Base-by-base conservation (phyloP, 1,284 basidiomycete species). In the Malassezia globosa region DNA sequence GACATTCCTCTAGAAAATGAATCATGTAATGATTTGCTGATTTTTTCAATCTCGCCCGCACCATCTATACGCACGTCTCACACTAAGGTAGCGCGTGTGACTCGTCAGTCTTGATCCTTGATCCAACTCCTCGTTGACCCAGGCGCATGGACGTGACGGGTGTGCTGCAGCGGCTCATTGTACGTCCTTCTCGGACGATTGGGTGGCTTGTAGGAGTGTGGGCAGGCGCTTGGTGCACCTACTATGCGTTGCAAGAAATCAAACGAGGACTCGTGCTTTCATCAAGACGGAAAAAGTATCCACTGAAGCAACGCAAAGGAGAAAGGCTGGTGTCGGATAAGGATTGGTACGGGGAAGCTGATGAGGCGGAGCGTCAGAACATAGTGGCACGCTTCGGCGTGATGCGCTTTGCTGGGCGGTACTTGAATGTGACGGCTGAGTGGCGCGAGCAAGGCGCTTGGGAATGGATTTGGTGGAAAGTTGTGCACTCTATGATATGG, bases 371-470 rank as follows among this genome's bases (percentile, higher is more conserved):
- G 54, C 68, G 72, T 44, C 61, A 60, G 10, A 66, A 71, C 1
- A 63, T 75, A 46, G 72, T 65, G 55, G 56, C 61, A n/a, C 60
- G 73, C 56, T 76, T 53, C 45, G 66, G 56, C 2, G 48, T 55
- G 1, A 45, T 69, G 23, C 50, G 52, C 14, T 54, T 70, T 13
- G 48, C 58, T 1, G 64, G 66, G 2, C 43, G 70, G 16, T 72
- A 60, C 11, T 54, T 73, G 59, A 76, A 77, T 55, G 73, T 75
- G 26, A 37, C 48, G 19, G 41, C 48, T 10, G 76, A 77, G 52
- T 77, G 76, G 75, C 63, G 75, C 48, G 76, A 77, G 54, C 75
- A 76, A 56, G 75, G 75, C n/a, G 69, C 71, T 19, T 71, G 61
- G 60, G 60, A 63, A 43, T 67, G 60, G 60, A 38, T 55, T 13